Percentiles rank a stretch among this genome's conserved stretches.
Conservation (phyloP, 2,329 filamentous ascomycete species). For the Bipolaris oryzae region DNA sequence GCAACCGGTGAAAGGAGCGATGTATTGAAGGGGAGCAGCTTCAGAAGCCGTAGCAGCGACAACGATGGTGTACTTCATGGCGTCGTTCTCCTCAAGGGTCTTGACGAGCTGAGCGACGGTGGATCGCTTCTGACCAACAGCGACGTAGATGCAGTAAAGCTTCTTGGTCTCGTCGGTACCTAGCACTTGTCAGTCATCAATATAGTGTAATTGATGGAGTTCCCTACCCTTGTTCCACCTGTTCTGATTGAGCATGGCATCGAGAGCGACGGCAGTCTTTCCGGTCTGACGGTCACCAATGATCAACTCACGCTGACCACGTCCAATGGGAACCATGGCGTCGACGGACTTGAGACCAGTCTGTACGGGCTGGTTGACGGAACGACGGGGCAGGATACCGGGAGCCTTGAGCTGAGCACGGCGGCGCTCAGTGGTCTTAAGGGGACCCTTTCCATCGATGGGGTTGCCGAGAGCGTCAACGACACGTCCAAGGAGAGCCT, state of each 20-base stretch:
- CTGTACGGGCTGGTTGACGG: slow-evolving; percentile 98
- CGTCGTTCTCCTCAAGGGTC: slow-evolving; percentile 99
- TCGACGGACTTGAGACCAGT: slow-evolving; percentile 99
- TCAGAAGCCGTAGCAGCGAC: slow-evolving; percentile 97
- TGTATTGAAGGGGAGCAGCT: slow-evolving; percentile 68
- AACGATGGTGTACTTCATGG: slow-evolving; percentile 96
- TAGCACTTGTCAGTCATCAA: neutral
- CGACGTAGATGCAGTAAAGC: slow-evolving; percentile 99
- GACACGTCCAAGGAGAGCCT: slow-evolving; percentile 94
- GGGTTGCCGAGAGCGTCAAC: slow-evolving; percentile 98
- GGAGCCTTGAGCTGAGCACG: slow-evolving; percentile 99
- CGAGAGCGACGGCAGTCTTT: slow-evolving; percentile 98
- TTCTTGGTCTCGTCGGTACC: slow-evolving; percentile 86
- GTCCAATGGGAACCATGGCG: slow-evolving; percentile 99
- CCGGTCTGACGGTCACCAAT: slow-evolving; percentile 99
- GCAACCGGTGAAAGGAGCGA: no score
- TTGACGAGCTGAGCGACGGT: slow-evolving; percentile 99
- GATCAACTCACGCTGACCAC: slow-evolving; percentile 99
- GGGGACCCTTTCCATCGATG: slow-evolving; percentile 98
- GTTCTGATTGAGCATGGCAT: slow-evolving; percentile 99
- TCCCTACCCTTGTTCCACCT: slow-evolving; percentile 80
- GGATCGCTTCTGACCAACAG: slow-evolving; percentile 98
- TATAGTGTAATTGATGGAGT: neutral
- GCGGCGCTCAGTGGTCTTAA: slow-evolving; percentile 88
- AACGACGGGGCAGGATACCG: slow-evolving; percentile 94